Evolutionary conservation across 1,139 yeast species (phyloP), one percentile per base, ranked within the genome.

Genomic region (Geotrichum cucujoidarum): DNA sequence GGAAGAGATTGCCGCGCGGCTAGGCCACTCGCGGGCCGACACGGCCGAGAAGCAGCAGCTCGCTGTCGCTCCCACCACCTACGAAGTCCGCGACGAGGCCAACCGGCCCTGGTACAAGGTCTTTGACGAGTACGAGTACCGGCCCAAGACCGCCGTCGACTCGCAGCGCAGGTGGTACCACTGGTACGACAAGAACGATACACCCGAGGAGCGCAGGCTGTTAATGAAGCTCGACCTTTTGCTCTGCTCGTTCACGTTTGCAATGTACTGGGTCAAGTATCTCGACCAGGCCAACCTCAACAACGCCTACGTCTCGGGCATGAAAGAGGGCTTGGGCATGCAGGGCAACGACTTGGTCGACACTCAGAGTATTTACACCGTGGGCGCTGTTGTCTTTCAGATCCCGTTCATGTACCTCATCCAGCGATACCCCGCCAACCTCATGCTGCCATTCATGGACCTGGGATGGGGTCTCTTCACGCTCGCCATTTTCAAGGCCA

Each of bases 191-290:
- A 77, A 75, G 29, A 71, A 67, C 50, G 80, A 75, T 53, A 71
- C 86, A 1, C 71, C 74, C 1, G 81, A 73, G 13, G 78, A 78
- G 68, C 63, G 75, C 56, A 66, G 60, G 41, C 68, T 83, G 45
- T 69, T 84, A 43, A 63, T 76, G 61, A 84, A 84, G 60, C 64
- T 83, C 45, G 94, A 84, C 59, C 50, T 81, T 13, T 59, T 81
- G 39, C 69, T 83, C 53, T 76, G 84, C 3, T 65, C 79, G 36
- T 83, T 78, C 61, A 74, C 83, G 29, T 70, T 81, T 57, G 66
- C 80, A 66, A 78, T 81, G 18, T 82, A 81, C 63, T 83, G 87
- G 84, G 81, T 80, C 44, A 83, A 83, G 60, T 80, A 80, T 49
- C 68, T 83, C 45, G 90, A 83, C 61, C 76, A 76, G 51, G 71